Evolutionary conservation across 164 flowering plant genomes (phyloP).

Genomic region (Chimonanthus praecox): DNA sequence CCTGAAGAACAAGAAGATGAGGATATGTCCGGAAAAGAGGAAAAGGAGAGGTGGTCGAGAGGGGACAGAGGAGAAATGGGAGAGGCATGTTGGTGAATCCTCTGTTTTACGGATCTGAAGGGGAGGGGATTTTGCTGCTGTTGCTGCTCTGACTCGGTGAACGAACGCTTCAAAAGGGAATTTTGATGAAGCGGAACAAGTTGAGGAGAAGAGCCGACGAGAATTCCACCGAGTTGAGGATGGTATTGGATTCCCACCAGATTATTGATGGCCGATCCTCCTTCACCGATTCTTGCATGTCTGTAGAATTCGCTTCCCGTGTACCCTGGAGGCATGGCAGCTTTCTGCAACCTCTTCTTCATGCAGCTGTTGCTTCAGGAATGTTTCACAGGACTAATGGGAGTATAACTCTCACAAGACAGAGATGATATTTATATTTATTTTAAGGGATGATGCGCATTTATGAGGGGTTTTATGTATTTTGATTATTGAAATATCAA

Average conservation of each 20-base stretch:
- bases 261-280: slow-evolving; percentile 2
- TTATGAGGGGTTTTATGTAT: too few species aligned
- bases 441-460: too few species aligned
- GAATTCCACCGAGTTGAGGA: slow-evolving; percentile 12
- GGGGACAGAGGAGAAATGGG: slow-evolving; percentile 53
- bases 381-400: neutral
- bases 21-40: slow-evolving; percentile 18
- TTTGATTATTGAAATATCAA: too few species aligned
- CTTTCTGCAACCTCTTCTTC: neutral
- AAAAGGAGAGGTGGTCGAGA: slow-evolving; percentile 27
- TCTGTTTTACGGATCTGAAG: slow-evolving; percentile 61
- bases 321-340: slow-evolving; percentile 14
- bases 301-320: slow-evolving; percentile 10
- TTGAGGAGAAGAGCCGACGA: slow-evolving; percentile 6
- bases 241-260: slow-evolving; percentile 10
- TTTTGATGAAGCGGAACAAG: slow-evolving; percentile 6
- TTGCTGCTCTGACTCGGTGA: slow-evolving; percentile 36
- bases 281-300: slow-evolving; percentile 2
- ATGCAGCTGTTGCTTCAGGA: neutral
- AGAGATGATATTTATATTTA: too few species aligned
- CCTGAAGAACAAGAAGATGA: slow-evolving; percentile 11
- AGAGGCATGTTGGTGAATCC: slow-evolving; percentile 34
- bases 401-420: too few species aligned
- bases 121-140: slow-evolving; percentile 21
- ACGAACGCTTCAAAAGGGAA: slow-evolving; percentile 44